Evolutionary conservation across 352 stramenopile genomes (phyloP), one percentile per base, ranked within the genome.

Genomic region (Globisporangium echinulatum): DNA sequence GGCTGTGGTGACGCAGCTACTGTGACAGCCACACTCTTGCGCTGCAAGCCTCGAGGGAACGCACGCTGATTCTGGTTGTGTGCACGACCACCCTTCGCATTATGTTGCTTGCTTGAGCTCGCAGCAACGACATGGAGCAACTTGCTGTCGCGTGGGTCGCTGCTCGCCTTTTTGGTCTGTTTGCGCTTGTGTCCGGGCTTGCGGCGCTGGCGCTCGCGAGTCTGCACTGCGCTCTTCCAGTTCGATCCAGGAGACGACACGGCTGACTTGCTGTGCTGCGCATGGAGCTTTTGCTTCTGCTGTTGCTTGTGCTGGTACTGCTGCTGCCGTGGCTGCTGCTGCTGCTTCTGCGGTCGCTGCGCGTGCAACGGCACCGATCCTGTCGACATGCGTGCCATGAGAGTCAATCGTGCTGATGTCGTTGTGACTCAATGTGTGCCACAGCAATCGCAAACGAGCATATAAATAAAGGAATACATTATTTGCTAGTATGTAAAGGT

Each of bases 91-190:
- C 0, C 19, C 9, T 7, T 33, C 33, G 14, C 15, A 49, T 17
- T 48, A 8, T 14, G 8, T 4, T 46, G 56, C 33, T 58, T 63
- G 43, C 25, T 39, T 13, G 58, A 15, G 40, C n/a, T 63, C n/a
- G 36, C 33, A 11, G 7, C n/a, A 13, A 13, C n/a, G 9, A 63
- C 49, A 7, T 42, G 49, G 4, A 51, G 38, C 38, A 11, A 40
- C 17, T 51, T 63, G 33, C 58, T 46, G 10, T 56, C 43, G 9
- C 49, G 38, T 36, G 50, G 59, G 52, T 63, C 47, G 44, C 59
- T 58, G 40, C 33, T 61, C 49, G 59, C 49, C 44, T 66, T 61
- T 36, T 66, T 61, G 15, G 43, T 19, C 14, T 13, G 49, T 15
- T 58, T 52, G 39, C 36, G 40, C 17, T 66, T 61, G 33, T 61